Evolutionary conservation across 1,284 basidiomycete genomes (phyloP).

Genomic region (Hortiboletus rubellus): DNA sequence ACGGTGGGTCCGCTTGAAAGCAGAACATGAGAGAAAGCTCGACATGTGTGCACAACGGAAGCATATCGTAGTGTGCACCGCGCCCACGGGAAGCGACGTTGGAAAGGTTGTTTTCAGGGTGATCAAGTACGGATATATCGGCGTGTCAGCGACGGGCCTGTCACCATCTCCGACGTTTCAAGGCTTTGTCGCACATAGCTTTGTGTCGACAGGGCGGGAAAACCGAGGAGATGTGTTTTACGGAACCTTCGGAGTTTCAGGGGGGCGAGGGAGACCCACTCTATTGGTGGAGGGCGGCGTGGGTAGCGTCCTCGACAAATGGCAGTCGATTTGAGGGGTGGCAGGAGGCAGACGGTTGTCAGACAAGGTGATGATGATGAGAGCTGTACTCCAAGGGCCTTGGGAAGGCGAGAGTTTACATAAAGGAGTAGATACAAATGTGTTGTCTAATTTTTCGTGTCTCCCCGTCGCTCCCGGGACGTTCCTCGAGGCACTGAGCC

Average conservation of each 20-base stretch:
- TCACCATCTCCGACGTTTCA: conserved; percentile 18
- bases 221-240: conserved; percentile 18
- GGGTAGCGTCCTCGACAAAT: neutral
- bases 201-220: conserved; percentile 4
- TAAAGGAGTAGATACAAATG: conserved; percentile 30
- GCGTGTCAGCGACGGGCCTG: conserved; percentile 10
- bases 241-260: conserved; percentile 1
- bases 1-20: neutral
- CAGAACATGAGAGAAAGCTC: neutral
- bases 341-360: neutral
- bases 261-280: neutral
- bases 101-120: conserved; percentile 5
- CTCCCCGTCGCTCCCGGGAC: neutral
- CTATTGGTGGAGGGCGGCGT: neutral
- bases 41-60: neutral
- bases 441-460: conserved; percentile 8
- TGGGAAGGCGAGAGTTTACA: conserved; percentile 32
- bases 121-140: conserved; percentile 4
- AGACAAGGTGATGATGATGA: neutral
- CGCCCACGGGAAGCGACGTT: neutral
- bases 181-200: conserved; percentile 12
- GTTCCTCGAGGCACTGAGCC: neutral
- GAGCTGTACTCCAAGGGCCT: conserved; percentile 16
- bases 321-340: neutral
- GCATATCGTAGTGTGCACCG: neutral